A percentile compares a stretch with the other conserved stretches of the same genome.
Conservation (phyloP, 1,284 basidiomycete genomes). For the Rhodotorula sp. region DNA sequence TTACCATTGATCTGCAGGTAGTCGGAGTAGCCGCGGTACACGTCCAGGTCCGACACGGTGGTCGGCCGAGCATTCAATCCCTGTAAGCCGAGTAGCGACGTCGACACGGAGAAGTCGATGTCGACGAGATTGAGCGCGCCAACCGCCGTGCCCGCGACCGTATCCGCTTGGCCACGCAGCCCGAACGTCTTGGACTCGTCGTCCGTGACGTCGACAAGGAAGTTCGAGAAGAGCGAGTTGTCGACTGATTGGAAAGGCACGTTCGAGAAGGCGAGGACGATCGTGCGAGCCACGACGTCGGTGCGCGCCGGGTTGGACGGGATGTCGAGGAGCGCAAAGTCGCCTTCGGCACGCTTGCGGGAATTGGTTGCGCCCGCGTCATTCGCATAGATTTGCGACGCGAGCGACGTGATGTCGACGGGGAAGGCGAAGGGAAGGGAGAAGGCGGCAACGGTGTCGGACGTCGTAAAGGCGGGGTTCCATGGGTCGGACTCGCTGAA, state of each 20-base stretch:
- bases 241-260: conserved; percentile 64
- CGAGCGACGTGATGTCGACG: conserved; percentile 15
- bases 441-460: conserved; percentile 65
- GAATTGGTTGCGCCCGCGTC: conserved; percentile 1
- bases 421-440: conserved; percentile 71
- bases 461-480: conserved; percentile 63
- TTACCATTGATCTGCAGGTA: conserved; percentile 71
- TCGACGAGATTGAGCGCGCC: conserved; percentile 60
- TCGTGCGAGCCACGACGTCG: conserved; percentile 64
- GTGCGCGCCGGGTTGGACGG: conserved; percentile 65
- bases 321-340: conserved; percentile 65
- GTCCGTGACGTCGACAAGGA: conserved; percentile 67
- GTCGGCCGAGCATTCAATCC: conserved; percentile 66
- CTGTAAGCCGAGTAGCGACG: conserved; percentile 66
- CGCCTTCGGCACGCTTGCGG: conserved; percentile 50
- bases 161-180: conserved; percentile 63
- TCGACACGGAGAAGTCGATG: conserved; percentile 66
- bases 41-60: conserved; percentile 64
- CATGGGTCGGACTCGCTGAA: conserved; percentile 64
- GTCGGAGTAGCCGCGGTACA: conserved; percentile 67
- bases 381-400: conserved; percentile 56
- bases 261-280: conserved; percentile 64
- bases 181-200: conserved; percentile 58
- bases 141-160: conserved; percentile 60
- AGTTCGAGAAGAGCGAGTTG: conserved; percentile 63